Evolutionary conservation across 495 filamentous ascomycete genomes (phyloP), one percentile per base, ranked within the genome.

Genomic region (Evansstolkia leycettana): DNA sequence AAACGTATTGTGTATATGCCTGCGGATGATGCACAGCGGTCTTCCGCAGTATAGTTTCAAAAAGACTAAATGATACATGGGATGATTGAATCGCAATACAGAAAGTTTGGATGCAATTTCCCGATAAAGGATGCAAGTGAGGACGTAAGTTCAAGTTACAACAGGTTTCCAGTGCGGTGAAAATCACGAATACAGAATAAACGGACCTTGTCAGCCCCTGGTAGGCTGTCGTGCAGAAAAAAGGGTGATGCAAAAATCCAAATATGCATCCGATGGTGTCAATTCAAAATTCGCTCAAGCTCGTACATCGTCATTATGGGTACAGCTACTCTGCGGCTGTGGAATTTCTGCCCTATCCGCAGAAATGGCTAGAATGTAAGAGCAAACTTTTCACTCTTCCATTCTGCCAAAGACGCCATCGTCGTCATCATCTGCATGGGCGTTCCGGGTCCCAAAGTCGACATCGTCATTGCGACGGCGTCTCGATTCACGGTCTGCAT

Each of bases 401-500:
- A 95, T 95, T 39, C 73, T 75, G 15, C 90, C 90, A 66, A 98
- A 98, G 33, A 98, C 72, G 39, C 85, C 88, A 41, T 94, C 90
- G 35, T 95, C 89, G 32, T 94, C 88, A 45, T 96, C 89, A 50
- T 92, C 84, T 43, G 73, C 77, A 17, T 77, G 73, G 7, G 68
- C 70, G 12, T 73, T 65, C 23, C 65, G 70, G 45, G 66, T 69
- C 37, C 84, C 76, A 40, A 78, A 81, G 25, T 89, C 83, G 38
- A 93, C 86, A 33, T 92, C 84, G 37, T 81, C 82, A 42, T 77
- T 75, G 45, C 58, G 61, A 28, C 48, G 54, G 28, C 74, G 65
- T 37, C 76, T 75, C 13, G 52, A 56, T 33, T 58, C 53, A 24
- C 57, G 59, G 18, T 62, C 58, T n/a, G 49, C 46, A 36, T 51